phyloP scores from a whole-genome alignment of 805 yeast species.

The Candida pseudoglaebosa region DNA sequence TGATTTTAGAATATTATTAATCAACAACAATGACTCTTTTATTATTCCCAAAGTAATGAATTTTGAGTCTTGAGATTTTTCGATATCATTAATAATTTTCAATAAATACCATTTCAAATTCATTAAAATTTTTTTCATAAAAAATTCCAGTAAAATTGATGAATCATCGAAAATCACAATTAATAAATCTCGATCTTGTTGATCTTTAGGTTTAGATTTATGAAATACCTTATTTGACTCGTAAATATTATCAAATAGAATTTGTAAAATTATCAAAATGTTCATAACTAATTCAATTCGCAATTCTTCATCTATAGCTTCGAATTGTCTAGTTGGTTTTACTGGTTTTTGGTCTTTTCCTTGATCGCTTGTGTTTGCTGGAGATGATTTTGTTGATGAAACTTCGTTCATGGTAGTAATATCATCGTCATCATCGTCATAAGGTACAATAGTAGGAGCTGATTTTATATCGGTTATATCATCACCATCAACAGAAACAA shows the following conservation, averaged over 20 bases:
- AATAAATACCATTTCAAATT: conserved; percentile 16
- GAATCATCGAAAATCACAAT: background rate
- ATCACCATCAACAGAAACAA: conserved; percentile 16
- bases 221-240: conserved; percentile 1
- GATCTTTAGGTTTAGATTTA: background rate
- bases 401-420: conserved; percentile 15
- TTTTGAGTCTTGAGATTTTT: conserved; percentile 7
- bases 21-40: conserved; percentile 22
- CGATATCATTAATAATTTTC: conserved; percentile 12
- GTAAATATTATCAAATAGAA: conserved; percentile 16
- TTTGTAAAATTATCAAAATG: conserved; percentile 18
- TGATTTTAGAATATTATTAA: conserved; percentile 22
- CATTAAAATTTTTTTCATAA: conserved; percentile 12
- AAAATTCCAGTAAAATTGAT: background rate
- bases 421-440: conserved; percentile 16
- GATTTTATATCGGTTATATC: conserved; percentile 16
- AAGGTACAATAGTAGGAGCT: background rate
- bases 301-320: conserved; percentile 18
- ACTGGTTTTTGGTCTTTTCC: conserved; percentile 2
- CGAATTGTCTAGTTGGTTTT: conserved; percentile 9
- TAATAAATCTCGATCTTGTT: background rate
- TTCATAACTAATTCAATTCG: conserved; percentile 20
- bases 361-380: too few species aligned
- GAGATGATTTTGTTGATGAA: background rate
- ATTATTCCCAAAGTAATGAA: conserved; percentile 14